Evolutionary conservation across 495 filamentous ascomycete species (phyloP), one percentile per base, ranked within the genome.

Genomic region (Rhypophila decipiens): DNA sequence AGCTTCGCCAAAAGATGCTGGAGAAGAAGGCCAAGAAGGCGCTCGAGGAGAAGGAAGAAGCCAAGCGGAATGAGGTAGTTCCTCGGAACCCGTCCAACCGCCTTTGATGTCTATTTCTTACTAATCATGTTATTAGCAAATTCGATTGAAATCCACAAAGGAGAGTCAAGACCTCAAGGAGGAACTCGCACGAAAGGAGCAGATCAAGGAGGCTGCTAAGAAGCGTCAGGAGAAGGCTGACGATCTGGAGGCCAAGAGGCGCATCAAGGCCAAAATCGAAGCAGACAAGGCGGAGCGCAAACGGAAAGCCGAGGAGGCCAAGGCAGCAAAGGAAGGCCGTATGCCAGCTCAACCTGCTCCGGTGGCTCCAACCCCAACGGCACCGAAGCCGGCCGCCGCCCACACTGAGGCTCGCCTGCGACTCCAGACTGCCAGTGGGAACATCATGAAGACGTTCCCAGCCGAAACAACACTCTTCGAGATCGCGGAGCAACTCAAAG

Each of bases 391-490:
- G 5, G 61, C 67, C 22, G 57, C 68, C 18, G 60, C 63, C 24
- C 88, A 91, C 60, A 87, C 80, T 13, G 88, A 95, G 61, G 78
- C 90, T 35, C 79, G 91, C 34, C 65, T 99, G 53, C 73, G 90
- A 49, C 75, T 99, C 53, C 89, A 95, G 61, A 86, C 83, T 1
- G 64, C 82, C 0, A 66, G 66, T 17, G 87, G 88, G 13, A 88
- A 81, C 41, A 64, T 95, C 24, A 79, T 84, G 67, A 96, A 95
- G 73, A 87, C 82, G 2, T 82, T 91, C 42, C 80, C 87, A 0
- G 88, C 83, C 5, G 85, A 87, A 17, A 94, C 87, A 7, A 99
- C 94, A 0, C 72, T 99, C 13, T 95, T 96, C 57, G 94, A 99
- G 67, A 89, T 99, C 23, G 89, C 85, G 7, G 78, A 85, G 43